phyloP scores from a whole-genome alignment of 1,139 yeast species.

The Sugiyamaella paludigena region DNA sequence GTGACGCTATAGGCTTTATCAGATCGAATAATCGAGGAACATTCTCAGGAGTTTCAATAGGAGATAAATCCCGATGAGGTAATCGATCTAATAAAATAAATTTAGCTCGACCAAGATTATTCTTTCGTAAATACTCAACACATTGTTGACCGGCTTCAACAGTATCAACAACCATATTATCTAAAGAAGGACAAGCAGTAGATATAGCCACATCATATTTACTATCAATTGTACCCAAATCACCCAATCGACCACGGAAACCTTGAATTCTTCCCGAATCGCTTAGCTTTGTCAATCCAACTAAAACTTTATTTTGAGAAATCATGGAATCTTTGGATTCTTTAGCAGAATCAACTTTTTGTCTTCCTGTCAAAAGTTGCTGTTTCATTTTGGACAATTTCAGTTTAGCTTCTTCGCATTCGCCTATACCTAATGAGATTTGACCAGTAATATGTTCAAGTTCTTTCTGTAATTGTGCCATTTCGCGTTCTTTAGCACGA shows the following conservation, averaged over 20 bases:
- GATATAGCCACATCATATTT: conserved; percentile 90
- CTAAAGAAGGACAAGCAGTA: conserved; percentile 89
- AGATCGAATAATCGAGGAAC: conserved; percentile 85
- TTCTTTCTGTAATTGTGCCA: conserved; percentile 44
- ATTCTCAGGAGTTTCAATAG: conserved; percentile 70
- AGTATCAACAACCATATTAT: conserved; percentile 90
- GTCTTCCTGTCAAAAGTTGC: conserved; percentile 56
- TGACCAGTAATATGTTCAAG: conserved; percentile 52
- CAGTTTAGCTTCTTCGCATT: conserved; percentile 49
- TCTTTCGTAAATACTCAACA: conserved; percentile 79
- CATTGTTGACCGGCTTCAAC: conserved; percentile 93
- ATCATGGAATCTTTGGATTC: conserved; percentile 55
- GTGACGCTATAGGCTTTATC: conserved; percentile 60
- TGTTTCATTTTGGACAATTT: conserved; percentile 53
- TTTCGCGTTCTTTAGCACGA: conserved; percentile 48
- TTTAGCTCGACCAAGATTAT: conserved; percentile 84
- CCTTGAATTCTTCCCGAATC: conserved; percentile 84
- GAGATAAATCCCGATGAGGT: conserved; percentile 56
- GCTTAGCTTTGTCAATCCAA: conserved; percentile 65
- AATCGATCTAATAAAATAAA: conserved; percentile 79
- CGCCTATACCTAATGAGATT: conserved; percentile 56
- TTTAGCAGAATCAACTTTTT: conserved; percentile 63
- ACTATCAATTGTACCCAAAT: conserved; percentile 82
- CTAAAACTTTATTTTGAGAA: conserved; percentile 70
- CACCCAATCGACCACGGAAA: conserved; percentile 87